A percentile compares a stretch with the other conserved stretches of the same genome.
These are phyloP conservation scores for Xylaria palmicola DNA, from an alignment of 495 filamentous ascomycete genomes.

Conservation along the genomic window DNA sequence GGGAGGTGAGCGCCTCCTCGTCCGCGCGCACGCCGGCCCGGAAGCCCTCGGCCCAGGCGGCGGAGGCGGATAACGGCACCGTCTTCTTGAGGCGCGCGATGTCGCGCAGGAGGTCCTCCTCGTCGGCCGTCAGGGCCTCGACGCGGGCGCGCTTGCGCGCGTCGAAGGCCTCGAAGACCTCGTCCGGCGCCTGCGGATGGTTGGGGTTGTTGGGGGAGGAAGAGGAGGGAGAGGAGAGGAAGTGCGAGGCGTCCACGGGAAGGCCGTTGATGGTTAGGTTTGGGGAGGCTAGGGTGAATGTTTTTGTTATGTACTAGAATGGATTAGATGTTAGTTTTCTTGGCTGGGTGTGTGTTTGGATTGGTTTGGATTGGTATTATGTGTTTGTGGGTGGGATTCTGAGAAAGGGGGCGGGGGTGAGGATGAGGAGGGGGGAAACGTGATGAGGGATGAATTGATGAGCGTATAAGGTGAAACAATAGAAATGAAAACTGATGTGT, in stretches of 20 bases:
- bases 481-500: background rate
- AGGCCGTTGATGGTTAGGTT: constrained; percentile 85
- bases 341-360: background rate
- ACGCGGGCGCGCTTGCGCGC: constrained; percentile 65
- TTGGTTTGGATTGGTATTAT: background rate
- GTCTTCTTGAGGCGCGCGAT: constrained; percentile 71
- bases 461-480: background rate
- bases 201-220: constrained; percentile 34
- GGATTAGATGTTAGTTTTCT: constrained; percentile 8
- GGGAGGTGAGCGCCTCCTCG: constrained; percentile 48
- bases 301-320: constrained; percentile 68
- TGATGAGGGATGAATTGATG: background rate
- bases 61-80: constrained; percentile 61
- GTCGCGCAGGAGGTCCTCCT: constrained; percentile 71
- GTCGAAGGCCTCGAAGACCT: constrained; percentile 79
- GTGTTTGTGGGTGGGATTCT: background rate
- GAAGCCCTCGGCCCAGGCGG: constrained; percentile 51
- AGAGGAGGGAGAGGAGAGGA: constrained; percentile 40
- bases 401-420: background rate
- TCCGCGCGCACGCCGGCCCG: constrained; percentile 42
- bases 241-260: constrained; percentile 44
- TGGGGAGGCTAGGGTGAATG: constrained; percentile 65
- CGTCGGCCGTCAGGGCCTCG: constrained; percentile 62
- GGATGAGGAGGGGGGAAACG: background rate
- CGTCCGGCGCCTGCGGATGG: constrained; percentile 35